These are phyloP conservation scores for Claviceps cyperi DNA, from an alignment of 2,329 filamentous ascomycete species.

Conservation along the genomic window DNA sequence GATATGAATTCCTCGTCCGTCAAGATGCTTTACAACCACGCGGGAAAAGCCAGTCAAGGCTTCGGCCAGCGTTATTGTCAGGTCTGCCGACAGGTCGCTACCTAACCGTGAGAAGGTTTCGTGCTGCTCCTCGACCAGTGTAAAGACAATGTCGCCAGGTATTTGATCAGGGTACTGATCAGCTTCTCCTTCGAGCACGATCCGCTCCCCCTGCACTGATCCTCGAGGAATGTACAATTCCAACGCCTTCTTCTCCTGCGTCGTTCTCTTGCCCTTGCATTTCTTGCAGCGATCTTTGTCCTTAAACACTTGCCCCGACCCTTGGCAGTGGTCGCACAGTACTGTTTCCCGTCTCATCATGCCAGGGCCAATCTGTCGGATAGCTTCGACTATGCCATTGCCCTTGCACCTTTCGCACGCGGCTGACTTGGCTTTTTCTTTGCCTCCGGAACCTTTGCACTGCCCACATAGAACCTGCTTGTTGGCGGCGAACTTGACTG, in stretches of 20 bases:
- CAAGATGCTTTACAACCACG: constrained; percentile 81
- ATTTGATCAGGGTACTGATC: constrained; percentile 82
- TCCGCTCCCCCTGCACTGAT: constrained; percentile 73
- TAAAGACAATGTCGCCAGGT: constrained; percentile 88
- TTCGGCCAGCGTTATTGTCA: constrained; percentile 71
- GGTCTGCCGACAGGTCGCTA: constrained; percentile 66
- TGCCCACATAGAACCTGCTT: constrained; percentile 81
- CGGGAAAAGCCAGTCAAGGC: constrained; percentile 80
- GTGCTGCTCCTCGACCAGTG: constrained; percentile 68
- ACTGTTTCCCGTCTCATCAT: constrained; percentile 70
- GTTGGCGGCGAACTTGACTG: constrained; percentile 87
- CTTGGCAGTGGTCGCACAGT: constrained; percentile 69
- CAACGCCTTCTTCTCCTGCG: constrained; percentile 80
- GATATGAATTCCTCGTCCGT: constrained; percentile 78
- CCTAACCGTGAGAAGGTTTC: constrained; percentile 71
- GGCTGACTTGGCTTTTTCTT: constrained; percentile 76
- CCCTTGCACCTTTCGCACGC: constrained; percentile 77
- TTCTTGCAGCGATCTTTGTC: constrained; percentile 98
- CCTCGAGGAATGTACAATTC: constrained; percentile 93
- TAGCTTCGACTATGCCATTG: constrained; percentile 58
- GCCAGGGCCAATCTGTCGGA: constrained; percentile 75
- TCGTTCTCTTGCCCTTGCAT: constrained; percentile 85
- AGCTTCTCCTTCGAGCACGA: constrained; percentile 82
- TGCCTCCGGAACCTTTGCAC: constrained; percentile 82
- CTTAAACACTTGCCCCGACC: constrained; percentile 75